Percentiles rank a stretch among this genome's conserved stretches.
Conservation (phyloP, 1,139 yeast genomes). For the Candida glucosophila region DNA sequence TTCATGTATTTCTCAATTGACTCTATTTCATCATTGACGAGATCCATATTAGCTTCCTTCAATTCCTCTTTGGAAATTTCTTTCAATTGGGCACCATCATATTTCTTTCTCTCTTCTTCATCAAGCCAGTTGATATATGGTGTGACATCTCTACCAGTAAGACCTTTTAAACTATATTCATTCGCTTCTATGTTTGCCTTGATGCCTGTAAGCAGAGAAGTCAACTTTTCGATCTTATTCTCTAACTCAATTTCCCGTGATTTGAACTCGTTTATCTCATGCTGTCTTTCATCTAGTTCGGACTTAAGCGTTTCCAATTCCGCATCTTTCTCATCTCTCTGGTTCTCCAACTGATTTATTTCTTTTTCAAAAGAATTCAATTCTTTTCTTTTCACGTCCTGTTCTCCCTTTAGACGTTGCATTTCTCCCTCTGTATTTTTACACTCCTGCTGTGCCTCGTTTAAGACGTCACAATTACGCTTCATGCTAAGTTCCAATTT, state of each 20-base stretch:
- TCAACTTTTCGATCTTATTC: slow-evolving; percentile 55
- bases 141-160: slow-evolving; percentile 45
- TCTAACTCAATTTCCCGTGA: slow-evolving; percentile 65
- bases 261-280: slow-evolving; percentile 50
- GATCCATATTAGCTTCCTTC: slow-evolving; percentile 38
- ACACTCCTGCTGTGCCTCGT: slow-evolving; percentile 31
- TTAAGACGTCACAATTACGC: slow-evolving; percentile 42
- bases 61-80: slow-evolving; percentile 48
- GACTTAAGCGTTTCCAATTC: slow-evolving; percentile 3
- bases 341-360: slow-evolving; percentile 22
- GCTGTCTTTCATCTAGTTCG: slow-evolving; percentile 40
- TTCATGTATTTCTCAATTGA: slow-evolving; percentile 50
- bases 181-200: slow-evolving; percentile 28
- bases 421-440: slow-evolving; percentile 21
- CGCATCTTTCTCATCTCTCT: slow-evolving; percentile 14
- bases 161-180: slow-evolving; percentile 26
- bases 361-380: slow-evolving; percentile 10
- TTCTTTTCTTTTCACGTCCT: slow-evolving; percentile 8
- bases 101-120: slow-evolving; percentile 25
- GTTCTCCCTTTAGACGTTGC: slow-evolving; percentile 2
- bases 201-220: slow-evolving; percentile 33
- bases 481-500: slow-evolving; percentile 63
- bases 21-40: slow-evolving; percentile 44
- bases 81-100: slow-evolving; percentile 29
- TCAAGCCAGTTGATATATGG: slow-evolving; percentile 44